Evolutionary conservation across 352 stramenopile species (phyloP), one percentile per base, ranked within the genome.

Genomic region (Phytophthora tentaculata): DNA sequence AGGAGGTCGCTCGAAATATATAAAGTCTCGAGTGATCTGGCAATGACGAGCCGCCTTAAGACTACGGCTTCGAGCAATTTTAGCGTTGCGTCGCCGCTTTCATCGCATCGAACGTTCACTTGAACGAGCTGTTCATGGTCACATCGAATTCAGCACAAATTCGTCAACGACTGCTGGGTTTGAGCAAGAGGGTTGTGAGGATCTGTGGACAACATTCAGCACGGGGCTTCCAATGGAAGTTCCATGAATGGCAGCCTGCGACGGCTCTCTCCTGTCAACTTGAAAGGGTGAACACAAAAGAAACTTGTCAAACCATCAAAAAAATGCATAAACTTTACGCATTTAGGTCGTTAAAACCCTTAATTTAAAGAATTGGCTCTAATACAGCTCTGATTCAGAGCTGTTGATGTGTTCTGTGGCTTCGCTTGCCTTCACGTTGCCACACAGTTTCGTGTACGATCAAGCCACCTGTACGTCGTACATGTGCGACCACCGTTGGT

Each of bases 241-340:
- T 17, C 43, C 61, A 53, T 41, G 29, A 44, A 55, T n/a, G n/a
- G n/a, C n/a, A n/a, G n/a, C n/a, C n/a, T 60, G 28, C 55, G 48
- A 28, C 14, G 52, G 61, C n/a, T n/a, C 61, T 69, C 44, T 69
- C 51, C 43, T 56, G 63, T 60, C 51, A 54, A 54, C 28, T 16
- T 45, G 29, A n/a, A 17, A 17, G 14, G 64, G 58, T 62, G 57
- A n/a, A 49, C 65, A 64, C 65, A 73, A 73, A 73, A 53, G 65
- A 73, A 73, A 68, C 64, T 72, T 41, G 24, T 45, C 41, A 51
- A 53, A 35, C 22, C 14, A 26, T n/a, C n/a, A n/a, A n/a, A n/a
- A n/a, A n/a, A n/a, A n/a, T n/a, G n/a, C n/a, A n/a, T n/a, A n/a
- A n/a, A n/a, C n/a, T n/a, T n/a, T n/a, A n/a, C n/a, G n/a, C n/a